Base-by-base conservation (phyloP, 176 grass and related monocot genomes). In the Chloris gayana region DNA sequence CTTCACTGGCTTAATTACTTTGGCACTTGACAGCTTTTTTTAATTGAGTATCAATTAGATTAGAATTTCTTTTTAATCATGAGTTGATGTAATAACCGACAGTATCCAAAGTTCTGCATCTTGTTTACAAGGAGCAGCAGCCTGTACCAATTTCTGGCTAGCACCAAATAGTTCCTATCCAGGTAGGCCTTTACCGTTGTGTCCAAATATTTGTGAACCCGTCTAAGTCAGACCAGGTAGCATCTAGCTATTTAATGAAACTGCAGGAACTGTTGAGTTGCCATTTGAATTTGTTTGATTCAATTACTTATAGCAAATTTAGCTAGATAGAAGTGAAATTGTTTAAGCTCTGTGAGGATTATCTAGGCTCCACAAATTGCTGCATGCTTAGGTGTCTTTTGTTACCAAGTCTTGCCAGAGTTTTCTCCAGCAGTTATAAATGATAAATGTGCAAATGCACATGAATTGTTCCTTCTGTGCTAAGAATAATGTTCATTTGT, bases 391-490 rank as follows among this genome's bases (percentile, higher is more conserved):
- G 42, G 44, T 50, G 24, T 83, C 38, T 26, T 9, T 39, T 67
- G 46, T 27, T 24, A 67, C 10, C 46, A 39, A 66, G 33, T 53
- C 30, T 27, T 53, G 49, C 31, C 2, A 19, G n/a, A 24, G 32
- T 41, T 56, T 80, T 27, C 22, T 65, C n/a, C 14, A 57, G 56
- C 71, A 32, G 25, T 67, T 71, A 33, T 67, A 56, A 74, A 26
- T n/a, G n/a, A n/a, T n/a, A n/a, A n/a, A 14, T 75, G n/a, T 74
- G 32, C 7, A 26, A 21, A 37, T 67, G 6, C 35, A 4, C 30
- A 26, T 51, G 14, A 49, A 2, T 30, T 51, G 1, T 49, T 53
- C 25, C 33, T 34, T 73, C 12, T 18, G 50, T 82, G n/a, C n/a
- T n/a, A n/a, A n/a, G n/a, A n/a, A n/a, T n/a, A n/a, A n/a, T n/a